Conservation (phyloP, 495 filamentous ascomycete genomes). For the Echria macrotheca region DNA sequence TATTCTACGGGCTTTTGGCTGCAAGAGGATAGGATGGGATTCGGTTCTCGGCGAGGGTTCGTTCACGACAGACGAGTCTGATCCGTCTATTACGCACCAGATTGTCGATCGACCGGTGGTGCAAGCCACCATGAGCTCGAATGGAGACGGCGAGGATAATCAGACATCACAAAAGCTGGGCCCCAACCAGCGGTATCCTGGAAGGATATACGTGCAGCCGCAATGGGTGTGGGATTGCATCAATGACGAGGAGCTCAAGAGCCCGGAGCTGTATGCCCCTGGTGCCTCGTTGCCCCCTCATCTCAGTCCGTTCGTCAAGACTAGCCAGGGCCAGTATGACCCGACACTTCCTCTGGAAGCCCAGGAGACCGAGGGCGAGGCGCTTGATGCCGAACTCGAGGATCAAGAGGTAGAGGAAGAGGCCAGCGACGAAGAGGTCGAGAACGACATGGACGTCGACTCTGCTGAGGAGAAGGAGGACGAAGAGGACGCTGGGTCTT, state of each 20-base stretch:
- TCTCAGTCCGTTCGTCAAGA: constrained; percentile 92
- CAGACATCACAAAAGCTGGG: constrained; percentile 49
- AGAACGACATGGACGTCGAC: constrained; percentile 39
- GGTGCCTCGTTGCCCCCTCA: constrained; percentile 87
- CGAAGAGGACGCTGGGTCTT: constrained; percentile 36
- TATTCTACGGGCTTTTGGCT: constrained; percentile 88
- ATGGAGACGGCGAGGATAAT: constrained; percentile 52
- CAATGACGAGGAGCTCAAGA: constrained; percentile 81
- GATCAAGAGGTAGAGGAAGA: constrained; percentile 36
- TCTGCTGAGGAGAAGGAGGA: constrained; percentile 42
- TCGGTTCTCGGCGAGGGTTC: constrained; percentile 81
- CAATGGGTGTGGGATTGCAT: constrained; percentile 98
- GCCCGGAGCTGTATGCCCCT: constrained; percentile 82
- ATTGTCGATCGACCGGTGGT: constrained; percentile 83
- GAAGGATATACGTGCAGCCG: constrained; percentile 86
- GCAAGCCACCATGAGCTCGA: constrained; percentile 52
- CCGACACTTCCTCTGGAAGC: constrained; percentile 76
- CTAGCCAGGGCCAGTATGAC: constrained; percentile 77
- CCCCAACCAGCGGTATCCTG: constrained; percentile 66
- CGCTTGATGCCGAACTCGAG: constrained; percentile 57
- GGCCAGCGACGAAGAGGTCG: constrained; percentile 31
- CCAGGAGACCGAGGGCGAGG: constrained; percentile 75
- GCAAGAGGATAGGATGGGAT: constrained; percentile 95
- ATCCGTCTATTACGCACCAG: constrained; percentile 89
- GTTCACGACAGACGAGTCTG: constrained; percentile 81